These are phyloP conservation scores for Neofusicoccum ribis DNA, from an alignment of 2,329 filamentous ascomycete species.

Conservation along the genomic window DNA sequence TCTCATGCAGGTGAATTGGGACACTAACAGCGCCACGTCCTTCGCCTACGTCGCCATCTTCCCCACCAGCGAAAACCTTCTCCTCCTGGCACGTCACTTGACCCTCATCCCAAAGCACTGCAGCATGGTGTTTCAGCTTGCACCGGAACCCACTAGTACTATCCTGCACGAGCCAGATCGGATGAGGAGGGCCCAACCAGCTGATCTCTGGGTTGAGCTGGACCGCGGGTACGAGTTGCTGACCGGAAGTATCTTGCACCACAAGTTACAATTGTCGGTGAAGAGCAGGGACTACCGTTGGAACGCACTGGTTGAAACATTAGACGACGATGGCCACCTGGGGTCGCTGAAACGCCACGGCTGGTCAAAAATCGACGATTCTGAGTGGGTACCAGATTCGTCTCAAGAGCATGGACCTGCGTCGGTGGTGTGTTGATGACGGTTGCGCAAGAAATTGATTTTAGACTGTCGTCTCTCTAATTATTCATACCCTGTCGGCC, in stretches of 20 bases:
- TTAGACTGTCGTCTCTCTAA: background rate
- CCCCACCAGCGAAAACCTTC: conserved; percentile 63
- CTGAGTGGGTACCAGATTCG: background rate
- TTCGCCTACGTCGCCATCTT: conserved; percentile 67
- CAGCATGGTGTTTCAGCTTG: conserved; percentile 45
- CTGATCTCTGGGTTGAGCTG: conserved; percentile 41
- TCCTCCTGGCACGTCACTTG: background rate
- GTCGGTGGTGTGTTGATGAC: background rate
- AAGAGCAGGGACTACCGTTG: conserved; percentile 17
- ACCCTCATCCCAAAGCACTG: conserved; percentile 28
- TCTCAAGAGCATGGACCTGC: background rate
- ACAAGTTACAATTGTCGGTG: background rate
- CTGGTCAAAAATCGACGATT: conserved; percentile 6
- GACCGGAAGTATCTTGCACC: background rate
- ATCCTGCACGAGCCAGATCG: conserved; percentile 39
- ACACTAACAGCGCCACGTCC: conserved; percentile 36
- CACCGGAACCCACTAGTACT: conserved; percentile 41
- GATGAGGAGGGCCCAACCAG: conserved; percentile 44
- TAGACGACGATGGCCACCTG: conserved; percentile 8
- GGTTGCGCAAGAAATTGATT: background rate
- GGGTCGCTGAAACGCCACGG: background rate
- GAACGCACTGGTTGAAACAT: background rate
- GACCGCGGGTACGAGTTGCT: background rate
- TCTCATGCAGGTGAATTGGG: background rate
- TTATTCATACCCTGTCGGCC: background rate